Evolutionary conservation across 192 early-diverging fungal species (phyloP), one percentile per base, ranked within the genome.

Genomic region (Coemansia nantahalensis): DNA sequence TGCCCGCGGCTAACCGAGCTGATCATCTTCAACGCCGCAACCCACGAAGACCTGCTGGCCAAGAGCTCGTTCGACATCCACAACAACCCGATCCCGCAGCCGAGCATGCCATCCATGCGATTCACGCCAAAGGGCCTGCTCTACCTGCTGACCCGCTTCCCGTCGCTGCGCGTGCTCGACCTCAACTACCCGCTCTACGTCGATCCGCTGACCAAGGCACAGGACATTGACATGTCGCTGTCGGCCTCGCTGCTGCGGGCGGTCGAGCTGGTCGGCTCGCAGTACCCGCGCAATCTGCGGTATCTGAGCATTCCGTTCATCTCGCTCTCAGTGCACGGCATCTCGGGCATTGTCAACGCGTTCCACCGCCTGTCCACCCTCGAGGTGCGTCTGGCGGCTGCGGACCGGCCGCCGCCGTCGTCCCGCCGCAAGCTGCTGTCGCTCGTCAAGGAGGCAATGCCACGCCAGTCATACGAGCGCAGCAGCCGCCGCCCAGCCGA

Each of bases 21-120:
- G 23, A 67, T 75, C 30, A 60, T 75, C 15, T 75, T 75, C 28
- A 75, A 75, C 44, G 59, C 71, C 0, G 71, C 71, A 8, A 75
- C 71, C 3, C 71, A 75, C 45, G 71, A 67, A 17, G 52, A 67
- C 48, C 60, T 75, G 41, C 58, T 75, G 59, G 51, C 51, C 17
- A 66, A 75, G 40, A 65, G 63, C 71, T 67, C 65, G 64, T 75
- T 75, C 34, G 71, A 75, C 64, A 67, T 75, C 48, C 71, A 75
- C 64, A 59, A 48, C 39, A 66, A 59, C 32, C 56, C 52, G 28
- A 55, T 75, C 17, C 64, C 71, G 24, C 60, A 63, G 59, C 71
- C 71, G 15, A 67, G 46, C 50, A 75, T 67, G 71, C 46, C 58
- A 17, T 48, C 60, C 8, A 75, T 75, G 71, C 71, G 71, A 21